Base-by-base conservation (phyloP, 1,284 basidiomycete genomes). In the Neonothopanus nambi region DNA sequence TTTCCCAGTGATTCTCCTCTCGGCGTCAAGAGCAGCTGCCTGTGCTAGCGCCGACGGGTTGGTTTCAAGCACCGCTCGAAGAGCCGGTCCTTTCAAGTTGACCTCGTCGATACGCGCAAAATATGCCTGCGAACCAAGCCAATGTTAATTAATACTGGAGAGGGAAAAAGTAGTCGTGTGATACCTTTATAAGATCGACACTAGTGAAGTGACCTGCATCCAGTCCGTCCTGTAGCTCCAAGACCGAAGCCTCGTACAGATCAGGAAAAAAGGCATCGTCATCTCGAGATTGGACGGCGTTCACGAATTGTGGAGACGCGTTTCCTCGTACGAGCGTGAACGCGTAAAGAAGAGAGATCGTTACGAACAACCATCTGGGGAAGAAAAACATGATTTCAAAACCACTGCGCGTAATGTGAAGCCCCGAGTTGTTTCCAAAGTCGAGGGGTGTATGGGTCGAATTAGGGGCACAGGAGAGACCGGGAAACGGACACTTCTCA, bases 61-160 rank as follows among this genome's bases (percentile, higher is more conserved):
- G 1, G 70, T 72, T 62, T 88, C 85, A 33, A 89, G 71, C 1
- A 90, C 75, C 0, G 86, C 85, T 4, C 81, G 77, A 18, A 90
- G 68, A 2, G 65, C 65, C 2, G 85, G 79, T 0, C 85, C 85
- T 54, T 81, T 65, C n/a, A 81, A 61, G 61, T 89, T 88, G 39
- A 88, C 87, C 64, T 89, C 85, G 8, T 84, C 79, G 41, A 89
- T 87, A 3, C 87, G 76, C 3, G 82, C 78, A 51, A 87, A 77
- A 63, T 90, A 89, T 0, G 85, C 84, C 82, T 83, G 51, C 15
- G 11, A 15, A 39, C 24, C 17, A 35, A 20, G 30, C 12, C 42
- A 28, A 28, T 21, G 40, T 26, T 33, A 30, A 28, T 33, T 12
- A 11, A 1, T 47, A 21, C 36, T 24, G 35, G n/a, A 38, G 45